These are phyloP conservation scores for Rubus parviflorus DNA, from an alignment of 306 rosid species.

Conservation along the genomic window DNA sequence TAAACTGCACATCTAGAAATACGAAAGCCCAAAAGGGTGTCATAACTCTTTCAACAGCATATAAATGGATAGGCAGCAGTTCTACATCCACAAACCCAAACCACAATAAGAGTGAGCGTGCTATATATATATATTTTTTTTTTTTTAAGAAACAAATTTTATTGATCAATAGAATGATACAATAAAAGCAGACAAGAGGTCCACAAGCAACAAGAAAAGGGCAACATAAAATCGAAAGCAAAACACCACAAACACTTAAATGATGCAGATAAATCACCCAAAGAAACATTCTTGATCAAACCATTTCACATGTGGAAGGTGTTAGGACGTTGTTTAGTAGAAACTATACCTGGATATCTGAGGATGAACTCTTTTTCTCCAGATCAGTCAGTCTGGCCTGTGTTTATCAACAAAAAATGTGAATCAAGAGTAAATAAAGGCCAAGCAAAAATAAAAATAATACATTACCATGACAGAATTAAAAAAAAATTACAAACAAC, in stretches of 20 bases:
- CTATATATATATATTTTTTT: neutral
- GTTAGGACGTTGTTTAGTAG: neutral
- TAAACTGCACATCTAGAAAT: neutral
- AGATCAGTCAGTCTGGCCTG: slow-evolving; percentile 70
- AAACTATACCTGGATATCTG: slow-evolving; percentile 51
- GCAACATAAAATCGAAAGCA: too few species aligned
- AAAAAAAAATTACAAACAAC: neutral
- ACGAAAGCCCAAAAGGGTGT: neutral
- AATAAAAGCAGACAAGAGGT: too few species aligned
- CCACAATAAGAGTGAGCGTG: too few species aligned
- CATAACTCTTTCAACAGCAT: neutral
- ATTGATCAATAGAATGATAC: too few species aligned
- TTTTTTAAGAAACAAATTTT: too few species aligned
- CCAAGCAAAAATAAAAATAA: neutral
- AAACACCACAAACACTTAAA: too few species aligned
- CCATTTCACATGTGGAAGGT: neutral
- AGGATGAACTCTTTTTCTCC: slow-evolving; percentile 55
- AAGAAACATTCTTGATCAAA: neutral
- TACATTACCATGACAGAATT: neutral
- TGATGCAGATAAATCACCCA: too few species aligned
- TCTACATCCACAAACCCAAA: neutral
- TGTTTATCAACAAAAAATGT: slow-evolving; percentile 13
- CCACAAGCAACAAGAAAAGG: too few species aligned
- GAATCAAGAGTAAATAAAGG: neutral
- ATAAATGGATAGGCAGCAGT: neutral